Evolutionary conservation across 2,329 filamentous ascomycete genomes (phyloP), one percentile per base, ranked within the genome.

Genomic region (Stagonosporopsis cucurbitacearum): DNA sequence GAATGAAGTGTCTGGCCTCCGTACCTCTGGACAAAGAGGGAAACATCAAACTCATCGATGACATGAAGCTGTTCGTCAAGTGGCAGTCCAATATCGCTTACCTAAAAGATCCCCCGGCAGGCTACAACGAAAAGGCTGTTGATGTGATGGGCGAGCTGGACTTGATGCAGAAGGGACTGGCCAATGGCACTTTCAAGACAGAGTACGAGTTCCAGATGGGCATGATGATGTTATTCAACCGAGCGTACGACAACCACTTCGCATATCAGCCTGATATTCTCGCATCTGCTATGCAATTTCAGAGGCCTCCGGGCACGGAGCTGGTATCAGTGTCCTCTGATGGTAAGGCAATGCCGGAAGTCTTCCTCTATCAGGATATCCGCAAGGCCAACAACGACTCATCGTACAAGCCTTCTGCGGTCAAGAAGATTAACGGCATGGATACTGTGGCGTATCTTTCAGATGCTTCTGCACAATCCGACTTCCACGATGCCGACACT

Each of bases 171-270:
- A 66, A 63, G 15, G 67, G 70, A 39, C 57, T 79, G 1, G 26
- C 66, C 0, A 54, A 62, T 15, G 68, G 64, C 13, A 60, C 54
- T 0, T 79, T 77, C 62, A 59, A 57, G 13, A 76, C 63, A 20
- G 77, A 79, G 45, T 79, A 78, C 46, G 75, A 77, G 3, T 76
- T 79, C 26, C 75, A 79, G 57, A 48, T 69, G 42, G 68, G 72
- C 26, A 62, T 79, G 47, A 68, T 65, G 51, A 63, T 60, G 17
- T 63, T 78, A 0, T 69, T 78, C 46, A 65, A 63, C 17, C 64
- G 66, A 12, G 76, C 73, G 3, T 75, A 78, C 52, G 77, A 79
- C 58, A 76, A 76, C n/a, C 77, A 79, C 59, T 71, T 78, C 17
- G 60, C 60, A 6, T 78, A 71, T 58, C 64, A 70, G 13, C 68